Evolutionary conservation across 2,329 filamentous ascomycete species (phyloP), one percentile per base, ranked within the genome.

Genomic region (Didymella pinodella): DNA sequence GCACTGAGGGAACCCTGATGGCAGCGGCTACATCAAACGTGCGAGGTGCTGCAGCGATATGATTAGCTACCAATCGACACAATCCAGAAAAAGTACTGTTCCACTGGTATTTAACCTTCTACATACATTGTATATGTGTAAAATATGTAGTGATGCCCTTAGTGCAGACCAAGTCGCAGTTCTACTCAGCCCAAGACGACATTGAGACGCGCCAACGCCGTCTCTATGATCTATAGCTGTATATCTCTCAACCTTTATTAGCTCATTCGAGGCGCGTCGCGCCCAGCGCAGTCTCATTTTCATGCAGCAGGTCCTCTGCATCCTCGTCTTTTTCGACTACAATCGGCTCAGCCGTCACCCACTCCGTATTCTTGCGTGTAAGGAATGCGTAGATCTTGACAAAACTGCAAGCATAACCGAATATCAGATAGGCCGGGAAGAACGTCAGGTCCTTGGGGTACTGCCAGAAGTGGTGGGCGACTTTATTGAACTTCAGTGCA

Each of bases 1-100:
- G 25, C 71, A 74, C 50, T 75, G 41, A 65, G 10, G 22, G n/a
- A 11, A 5, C 10, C 8, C 16, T 28, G 12, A 28, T 43, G 38
- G 10, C 11, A 43, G 18, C 40, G 1, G 20, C 6, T 12, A 16
- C n/a, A 2, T 28, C 22, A 41, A 7, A 22, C 18, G 4, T 41
- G 8, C 38, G 38, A 41, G 3, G 11, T 18, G 5, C 20, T 20
- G 11, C 18, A 41, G 38, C 7, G 10, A 10, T 20, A 18, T 7
- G 38, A 10, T 41, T 22, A 22, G 16, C 8, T 22, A 22, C 18
- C 12, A 22, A 41, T 22, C 38, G 10, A 16, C 12, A 26, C 18
- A 12, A 16, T 12, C 2, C 18, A 22, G 18, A 22, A 12, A 5
- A 2, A 22, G 11, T 12, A 41, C 12, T 3, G 1, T 8, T 12